phyloP scores from a whole-genome alignment of 2,329 filamentous ascomycete genomes.

The Neoarthrinium moseri region DNA sequence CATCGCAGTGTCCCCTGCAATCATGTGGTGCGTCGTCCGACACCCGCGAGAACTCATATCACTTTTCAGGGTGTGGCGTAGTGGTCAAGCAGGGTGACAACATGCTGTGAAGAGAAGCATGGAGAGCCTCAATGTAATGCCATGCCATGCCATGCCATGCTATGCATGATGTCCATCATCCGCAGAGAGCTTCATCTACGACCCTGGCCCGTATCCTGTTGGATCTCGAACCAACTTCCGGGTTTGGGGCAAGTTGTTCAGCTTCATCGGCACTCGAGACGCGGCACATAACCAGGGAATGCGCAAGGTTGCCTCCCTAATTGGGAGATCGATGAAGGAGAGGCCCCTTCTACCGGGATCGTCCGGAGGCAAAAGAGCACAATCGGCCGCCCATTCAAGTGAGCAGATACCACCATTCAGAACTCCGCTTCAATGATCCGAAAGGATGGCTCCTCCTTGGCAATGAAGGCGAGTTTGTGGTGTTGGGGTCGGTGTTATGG shows the following conservation, averaged over 20 bases:
- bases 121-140: conserved; percentile 11
- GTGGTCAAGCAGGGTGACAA: neutral
- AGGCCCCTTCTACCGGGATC: too few relatives aligned
- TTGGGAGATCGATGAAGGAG: neutral
- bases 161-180: conserved; percentile 8
- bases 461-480: too few relatives aligned
- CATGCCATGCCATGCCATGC: conserved; percentile 10
- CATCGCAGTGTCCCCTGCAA: too few relatives aligned
- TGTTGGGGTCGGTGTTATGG: too few relatives aligned
- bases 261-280: too few relatives aligned
- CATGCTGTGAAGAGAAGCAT: conserved; percentile 2
- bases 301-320: neutral
- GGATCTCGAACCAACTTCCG: conserved; percentile 1
- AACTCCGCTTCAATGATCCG: too few relatives aligned
- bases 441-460: too few relatives aligned
- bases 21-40: neutral
- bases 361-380: too few relatives aligned
- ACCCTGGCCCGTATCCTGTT: neutral
- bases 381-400: too few relatives aligned
- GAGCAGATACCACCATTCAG: too few relatives aligned
- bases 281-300: neutral
- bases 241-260: neutral
- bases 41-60: too few relatives aligned
- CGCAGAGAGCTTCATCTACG: conserved; percentile 6
- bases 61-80: neutral